These are phyloP conservation scores for Phoma sp. DNA, from an alignment of 2,329 filamentous ascomycete species.

Conservation along the genomic window DNA sequence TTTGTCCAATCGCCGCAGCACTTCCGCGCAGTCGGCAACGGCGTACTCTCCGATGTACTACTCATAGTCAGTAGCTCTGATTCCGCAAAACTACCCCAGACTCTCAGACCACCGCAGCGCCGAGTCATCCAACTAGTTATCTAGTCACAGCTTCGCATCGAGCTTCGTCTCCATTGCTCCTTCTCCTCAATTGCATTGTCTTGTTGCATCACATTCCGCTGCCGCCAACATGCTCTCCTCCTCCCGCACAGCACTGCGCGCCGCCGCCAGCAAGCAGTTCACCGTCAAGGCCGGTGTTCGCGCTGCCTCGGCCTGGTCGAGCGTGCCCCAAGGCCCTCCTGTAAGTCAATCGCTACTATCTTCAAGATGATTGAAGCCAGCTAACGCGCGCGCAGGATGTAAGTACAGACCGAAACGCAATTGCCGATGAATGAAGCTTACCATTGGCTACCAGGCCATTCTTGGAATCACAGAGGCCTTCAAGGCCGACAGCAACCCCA, in stretches of 20 bases:
- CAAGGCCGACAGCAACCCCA: slow-evolving; percentile 90
- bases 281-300: slow-evolving; percentile 53
- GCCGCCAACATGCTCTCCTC: slow-evolving; percentile 44
- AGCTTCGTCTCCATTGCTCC: slow-evolving; percentile 16
- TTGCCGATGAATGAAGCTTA: slow-evolving; percentile 23
- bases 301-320: slow-evolving; percentile 84
- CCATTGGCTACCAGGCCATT: slow-evolving; percentile 66
- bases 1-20: slow-evolving; percentile 24
- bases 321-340: slow-evolving; percentile 91
- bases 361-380: slow-evolving; percentile 17
- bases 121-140: background rate
- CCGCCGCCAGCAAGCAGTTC: slow-evolving; percentile 45
- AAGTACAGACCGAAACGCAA: slow-evolving; percentile 20
- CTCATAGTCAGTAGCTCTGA: slow-evolving; percentile 3
- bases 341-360: slow-evolving; percentile 61
- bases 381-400: slow-evolving; percentile 45
- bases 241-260: slow-evolving; percentile 47
- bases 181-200: slow-evolving; percentile 11
- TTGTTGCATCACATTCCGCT: slow-evolving; percentile 9
- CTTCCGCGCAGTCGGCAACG: slow-evolving; percentile 14
- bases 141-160: slow-evolving; percentile 5
- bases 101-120: slow-evolving; percentile 29
- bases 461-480: slow-evolving; percentile 96
- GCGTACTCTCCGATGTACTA: slow-evolving; percentile 13
- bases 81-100: slow-evolving; percentile 34